Base-by-base conservation (phyloP, 192 early-diverging fungal genomes). In the Backusella tuberculispora region DNA sequence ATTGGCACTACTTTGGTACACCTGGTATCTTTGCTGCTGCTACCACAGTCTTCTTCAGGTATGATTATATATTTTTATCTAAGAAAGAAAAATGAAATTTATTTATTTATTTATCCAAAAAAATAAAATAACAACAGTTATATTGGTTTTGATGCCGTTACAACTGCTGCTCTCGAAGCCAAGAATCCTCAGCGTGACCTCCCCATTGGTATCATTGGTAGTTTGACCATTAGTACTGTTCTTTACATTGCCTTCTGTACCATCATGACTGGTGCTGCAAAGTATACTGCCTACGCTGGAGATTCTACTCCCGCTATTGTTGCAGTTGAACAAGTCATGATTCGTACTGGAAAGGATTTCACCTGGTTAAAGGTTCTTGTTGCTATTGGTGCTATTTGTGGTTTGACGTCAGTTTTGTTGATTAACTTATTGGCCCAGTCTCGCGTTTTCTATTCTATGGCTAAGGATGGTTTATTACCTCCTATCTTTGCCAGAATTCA, bases 101-200 rank as follows among this genome's bases (percentile, higher is more conserved):
- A 1, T 8, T 50, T 8, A 0, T 50, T 50, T 50, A 19, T 50
- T 50, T n/a, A 0, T 48, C 6, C 19, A 7, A 50, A 50, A 26
- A 56, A 12, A 53, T 1, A 17, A n/a, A 48, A 15, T 4, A 48
- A 53, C 29, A 53, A 60, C 13, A 75, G 91, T 15, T 96, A 95
- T 72, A 92, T 96, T 80, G 95, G 96, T 14, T 96, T 96, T 81
- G 96, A 97, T 80, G 87, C 92, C 6, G 91, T 96, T 17, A 90
- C 94, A 0, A 97, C 96, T 0, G 91, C 91, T 6, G 91, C 96
- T 9, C 92, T 94, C 75, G 96, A 97, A 78, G 85, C 93, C 14
- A 86, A 85, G 45, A 86, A 94, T 66, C 95, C 96, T 13, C 89
- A 92, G 60, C 82, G 87, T 1, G 93, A 96, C 74, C 74, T 97